These are phyloP conservation scores for Lentinula lateritia DNA, from an alignment of 768 basidiomycete genomes.

Conservation along the genomic window DNA sequence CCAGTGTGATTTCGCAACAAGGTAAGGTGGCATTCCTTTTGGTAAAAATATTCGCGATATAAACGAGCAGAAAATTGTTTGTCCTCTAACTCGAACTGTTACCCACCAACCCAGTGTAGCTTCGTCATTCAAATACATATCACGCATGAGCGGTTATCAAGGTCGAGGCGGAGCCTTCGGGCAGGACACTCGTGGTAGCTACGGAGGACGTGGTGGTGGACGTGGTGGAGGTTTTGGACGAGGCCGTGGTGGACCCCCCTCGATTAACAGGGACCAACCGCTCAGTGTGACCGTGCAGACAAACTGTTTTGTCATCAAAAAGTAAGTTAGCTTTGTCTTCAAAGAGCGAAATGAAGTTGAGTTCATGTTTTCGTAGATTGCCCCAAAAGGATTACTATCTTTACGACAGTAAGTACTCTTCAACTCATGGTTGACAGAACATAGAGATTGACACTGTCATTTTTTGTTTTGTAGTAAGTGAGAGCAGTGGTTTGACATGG, in stretches of 20 bases:
- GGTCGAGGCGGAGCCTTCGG: background rate
- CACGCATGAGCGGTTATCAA: background rate
- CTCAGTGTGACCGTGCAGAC: conserved; percentile 17
- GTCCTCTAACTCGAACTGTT: no score
- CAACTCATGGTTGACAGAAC: background rate
- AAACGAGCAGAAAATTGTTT: no score
- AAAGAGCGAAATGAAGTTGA: background rate
- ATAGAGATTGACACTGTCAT: background rate
- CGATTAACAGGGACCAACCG: background rate
- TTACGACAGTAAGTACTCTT: conserved; percentile 21
- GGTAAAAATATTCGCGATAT: no score
- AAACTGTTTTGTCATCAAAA: conserved; percentile 23
- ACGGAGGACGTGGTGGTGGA: background rate
- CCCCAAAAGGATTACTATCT: conserved; percentile 22
- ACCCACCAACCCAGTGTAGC: no score
- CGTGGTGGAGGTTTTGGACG: background rate
- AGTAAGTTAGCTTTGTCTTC: conserved; percentile 7
- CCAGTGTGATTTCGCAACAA: no score
- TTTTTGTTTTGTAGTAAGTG: background rate
- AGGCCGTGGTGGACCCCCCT: background rate
- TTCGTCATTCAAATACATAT: background rate
- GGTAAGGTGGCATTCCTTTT: no score
- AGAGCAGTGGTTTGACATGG: background rate
- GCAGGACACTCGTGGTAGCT: background rate
- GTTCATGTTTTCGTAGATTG: conserved; percentile 13